Conservation (phyloP, 2,329 filamentous ascomycete species). For the Exophiala alcalophila region DNA sequence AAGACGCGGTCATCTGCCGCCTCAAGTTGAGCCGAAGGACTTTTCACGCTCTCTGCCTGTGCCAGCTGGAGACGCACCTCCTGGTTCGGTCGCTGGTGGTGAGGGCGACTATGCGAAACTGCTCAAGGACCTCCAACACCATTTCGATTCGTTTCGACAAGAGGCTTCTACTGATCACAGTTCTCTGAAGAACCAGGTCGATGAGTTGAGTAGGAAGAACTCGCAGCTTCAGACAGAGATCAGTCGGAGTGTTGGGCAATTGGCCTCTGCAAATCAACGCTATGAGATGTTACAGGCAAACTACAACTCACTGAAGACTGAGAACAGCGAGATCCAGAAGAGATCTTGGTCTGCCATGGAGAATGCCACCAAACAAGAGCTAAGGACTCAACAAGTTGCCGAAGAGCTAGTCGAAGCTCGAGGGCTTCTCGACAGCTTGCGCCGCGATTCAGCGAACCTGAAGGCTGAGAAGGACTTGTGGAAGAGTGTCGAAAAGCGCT, state of each 20-base stretch:
- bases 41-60: conserved; percentile 70
- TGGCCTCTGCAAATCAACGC: conserved; percentile 76
- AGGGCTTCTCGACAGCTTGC: conserved; percentile 77
- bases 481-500: conserved; percentile 86
- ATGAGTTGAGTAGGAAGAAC: conserved; percentile 78
- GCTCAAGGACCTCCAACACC: conserved; percentile 80
- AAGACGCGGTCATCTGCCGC: conserved; percentile 63
- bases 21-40: conserved; percentile 61
- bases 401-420: conserved; percentile 88
- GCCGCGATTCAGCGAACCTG: conserved; percentile 85
- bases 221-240: conserved; percentile 77
- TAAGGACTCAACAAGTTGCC: conserved; percentile 84
- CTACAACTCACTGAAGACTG: conserved; percentile 74
- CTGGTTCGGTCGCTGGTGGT: conserved; percentile 53
- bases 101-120: conserved; percentile 72
- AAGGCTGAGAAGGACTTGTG: conserved; percentile 93
- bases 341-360: conserved; percentile 74
- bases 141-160: conserved; percentile 85
- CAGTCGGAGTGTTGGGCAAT: conserved; percentile 74
- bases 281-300: conserved; percentile 89
- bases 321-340: conserved; percentile 84
- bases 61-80: conserved; percentile 39
- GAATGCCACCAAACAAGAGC: conserved; percentile 81
- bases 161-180: conserved; percentile 79
- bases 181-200: conserved; percentile 79